Evolutionary conservation across 2,329 filamentous ascomycete genomes (phyloP).

Genomic region (Exophiala dermatitidis): DNA sequence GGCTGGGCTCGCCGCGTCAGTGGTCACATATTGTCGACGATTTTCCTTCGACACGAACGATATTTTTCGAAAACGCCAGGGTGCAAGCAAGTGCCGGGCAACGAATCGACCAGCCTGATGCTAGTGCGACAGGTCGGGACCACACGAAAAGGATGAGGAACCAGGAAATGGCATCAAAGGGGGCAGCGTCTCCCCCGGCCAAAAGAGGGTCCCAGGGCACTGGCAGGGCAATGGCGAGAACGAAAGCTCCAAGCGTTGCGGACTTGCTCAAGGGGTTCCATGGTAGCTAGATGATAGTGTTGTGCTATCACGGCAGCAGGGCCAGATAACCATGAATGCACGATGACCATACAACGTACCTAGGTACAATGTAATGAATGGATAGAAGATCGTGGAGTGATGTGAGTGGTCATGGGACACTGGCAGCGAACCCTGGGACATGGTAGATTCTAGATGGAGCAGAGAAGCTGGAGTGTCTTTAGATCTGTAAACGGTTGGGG

Average conservation of each 20-base stretch:
- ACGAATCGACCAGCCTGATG: background rate
- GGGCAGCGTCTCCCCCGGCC: constrained; percentile 12
- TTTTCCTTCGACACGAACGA: constrained; percentile 26
- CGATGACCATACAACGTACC: background rate
- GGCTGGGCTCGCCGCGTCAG: constrained; percentile 19
- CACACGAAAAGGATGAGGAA: constrained; percentile 15
- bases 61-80: constrained; percentile 24
- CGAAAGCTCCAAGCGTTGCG: constrained; percentile 4
- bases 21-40: constrained; percentile 28
- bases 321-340: background rate
- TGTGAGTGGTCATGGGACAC: background rate
- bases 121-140: constrained; percentile 2
- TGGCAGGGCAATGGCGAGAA: constrained; percentile 2
- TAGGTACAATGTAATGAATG: background rate
- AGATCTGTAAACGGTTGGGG: too few species aligned
- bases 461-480: background rate
- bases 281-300: background rate
- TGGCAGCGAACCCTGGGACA: background rate
- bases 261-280: constrained; percentile 15
- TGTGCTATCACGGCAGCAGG: background rate
- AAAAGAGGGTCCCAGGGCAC: constrained; percentile 9
- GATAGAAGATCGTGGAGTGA: background rate
- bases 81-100: constrained; percentile 2
- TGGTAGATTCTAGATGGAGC: background rate
- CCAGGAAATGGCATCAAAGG: constrained; percentile 7